Conservation (phyloP, 1,284 basidiomycete genomes). For the Cryptococcus sp. region DNA sequence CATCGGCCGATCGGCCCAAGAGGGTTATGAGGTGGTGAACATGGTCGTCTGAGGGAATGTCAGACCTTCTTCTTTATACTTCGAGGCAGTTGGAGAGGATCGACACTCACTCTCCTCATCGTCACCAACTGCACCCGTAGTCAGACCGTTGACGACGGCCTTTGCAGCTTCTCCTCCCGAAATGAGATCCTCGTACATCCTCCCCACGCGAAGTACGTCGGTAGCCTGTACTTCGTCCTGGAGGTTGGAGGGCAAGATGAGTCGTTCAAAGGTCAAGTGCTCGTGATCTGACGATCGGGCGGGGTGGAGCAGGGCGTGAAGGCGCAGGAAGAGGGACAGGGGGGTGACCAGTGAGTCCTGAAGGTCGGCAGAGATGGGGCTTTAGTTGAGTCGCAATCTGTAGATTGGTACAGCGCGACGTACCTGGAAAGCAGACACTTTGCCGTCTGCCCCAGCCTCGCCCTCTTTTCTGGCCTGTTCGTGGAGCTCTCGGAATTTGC, state of each 20-base stretch:
- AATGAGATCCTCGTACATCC: slow-evolving; percentile 42
- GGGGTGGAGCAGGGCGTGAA: slow-evolving; percentile 62
- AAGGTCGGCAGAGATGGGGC: not conserved
- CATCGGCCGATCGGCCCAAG: slow-evolving; percentile 18
- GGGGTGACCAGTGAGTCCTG: slow-evolving; percentile 55
- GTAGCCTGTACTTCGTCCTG: slow-evolving; percentile 48
- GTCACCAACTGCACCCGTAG: slow-evolving; percentile 24
- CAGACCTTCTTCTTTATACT: not conserved
- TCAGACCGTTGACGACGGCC: slow-evolving; percentile 29
- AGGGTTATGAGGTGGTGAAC: slow-evolving; percentile 41
- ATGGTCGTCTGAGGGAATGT: slow-evolving; percentile 32
- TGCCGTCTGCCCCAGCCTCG: slow-evolving; percentile 54
- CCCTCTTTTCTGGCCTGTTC: slow-evolving; percentile 57
- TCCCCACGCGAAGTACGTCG: slow-evolving; percentile 44
- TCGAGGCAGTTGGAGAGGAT: not conserved
- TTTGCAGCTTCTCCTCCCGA: slow-evolving; percentile 32
- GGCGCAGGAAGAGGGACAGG: slow-evolving; percentile 65
- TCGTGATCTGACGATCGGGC: slow-evolving; percentile 39
- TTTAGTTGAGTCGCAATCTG: not conserved
- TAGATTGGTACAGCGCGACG: slow-evolving; percentile 19
- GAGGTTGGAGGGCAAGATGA: slow-evolving; percentile 42
- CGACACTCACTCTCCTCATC: slow-evolving; percentile 41
- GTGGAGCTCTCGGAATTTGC: slow-evolving; percentile 61
- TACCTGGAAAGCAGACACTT: slow-evolving; percentile 65
- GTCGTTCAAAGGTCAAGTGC: slow-evolving; percentile 53